A percentile compares a stretch with the other conserved stretches of the same genome.
Evolutionary conservation across 164 flowering plant species (phyloP).

Genomic region (Macadamia tetraphylla): DNA sequence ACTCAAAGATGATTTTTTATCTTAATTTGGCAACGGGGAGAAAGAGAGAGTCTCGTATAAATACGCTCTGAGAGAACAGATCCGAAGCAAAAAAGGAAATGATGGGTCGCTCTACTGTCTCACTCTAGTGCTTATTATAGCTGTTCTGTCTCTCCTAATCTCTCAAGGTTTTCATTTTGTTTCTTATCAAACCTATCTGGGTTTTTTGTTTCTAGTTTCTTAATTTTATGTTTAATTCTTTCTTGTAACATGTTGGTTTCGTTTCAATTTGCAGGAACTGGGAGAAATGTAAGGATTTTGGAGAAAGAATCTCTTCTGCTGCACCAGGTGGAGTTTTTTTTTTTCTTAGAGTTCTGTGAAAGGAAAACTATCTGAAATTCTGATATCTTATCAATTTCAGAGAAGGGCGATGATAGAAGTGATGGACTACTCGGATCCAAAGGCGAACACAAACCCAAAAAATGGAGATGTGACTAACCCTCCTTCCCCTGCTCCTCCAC

Average conservation of each 20-base stretch:
- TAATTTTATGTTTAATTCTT: background rate
- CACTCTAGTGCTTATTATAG: constrained; percentile 17
- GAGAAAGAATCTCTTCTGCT: constrained; percentile 5
- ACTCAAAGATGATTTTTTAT: background rate
- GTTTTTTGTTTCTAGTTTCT: background rate
- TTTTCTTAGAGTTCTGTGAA: background rate
- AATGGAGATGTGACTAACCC: constrained; percentile 3
- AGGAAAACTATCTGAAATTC: background rate
- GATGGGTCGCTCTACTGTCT: constrained; percentile 30
- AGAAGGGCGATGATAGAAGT: constrained; percentile 4
- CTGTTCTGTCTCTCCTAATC: constrained; percentile 21
- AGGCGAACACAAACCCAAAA: constrained; percentile 14
- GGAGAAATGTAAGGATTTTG: constrained; percentile 14
- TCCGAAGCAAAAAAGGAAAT: constrained; percentile 14
- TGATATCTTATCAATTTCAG: background rate
- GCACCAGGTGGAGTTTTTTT: constrained; percentile 9
- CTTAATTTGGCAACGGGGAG: background rate
- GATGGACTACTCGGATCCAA: constrained; percentile 17
- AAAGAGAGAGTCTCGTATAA: background rate
- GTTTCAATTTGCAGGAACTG: constrained; percentile 14
- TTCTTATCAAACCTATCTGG: background rate
- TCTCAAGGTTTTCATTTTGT: constrained; percentile 19
- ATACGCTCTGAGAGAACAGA: background rate
- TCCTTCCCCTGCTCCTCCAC: constrained; percentile 4
- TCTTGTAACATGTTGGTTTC: background rate